Conservation (phyloP, 2,329 filamentous ascomycete species). For the Aspergillus proliferans region DNA sequence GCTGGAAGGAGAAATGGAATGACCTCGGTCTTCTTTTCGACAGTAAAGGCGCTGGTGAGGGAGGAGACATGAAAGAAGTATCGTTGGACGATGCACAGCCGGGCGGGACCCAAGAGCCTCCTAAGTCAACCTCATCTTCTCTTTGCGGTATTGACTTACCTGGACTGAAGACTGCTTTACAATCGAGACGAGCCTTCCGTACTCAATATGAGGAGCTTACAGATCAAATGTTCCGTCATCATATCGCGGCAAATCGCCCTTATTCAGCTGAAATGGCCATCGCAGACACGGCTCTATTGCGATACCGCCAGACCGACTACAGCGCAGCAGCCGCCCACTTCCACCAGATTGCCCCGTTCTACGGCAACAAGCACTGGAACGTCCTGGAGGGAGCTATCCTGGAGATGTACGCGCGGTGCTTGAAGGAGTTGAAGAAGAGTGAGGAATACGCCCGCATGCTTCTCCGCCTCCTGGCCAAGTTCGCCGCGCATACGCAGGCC, state of each 20-base stretch:
- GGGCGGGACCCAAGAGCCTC: conserved; percentile 8
- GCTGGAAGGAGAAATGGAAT: conserved; percentile 73
- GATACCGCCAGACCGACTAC: conserved; percentile 70
- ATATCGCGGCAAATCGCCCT: conserved; percentile 68
- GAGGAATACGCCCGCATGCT: conserved; percentile 75
- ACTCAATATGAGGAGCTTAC: conserved; percentile 69
- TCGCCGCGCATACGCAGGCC: conserved; percentile 28
- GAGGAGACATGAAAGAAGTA: conserved; percentile 28
- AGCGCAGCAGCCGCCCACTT: conserved; percentile 70
- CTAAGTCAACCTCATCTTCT: conserved; percentile 14
- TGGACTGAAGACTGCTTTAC: conserved; percentile 56
- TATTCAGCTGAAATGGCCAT: conserved; percentile 72
- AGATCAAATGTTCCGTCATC: conserved; percentile 75
- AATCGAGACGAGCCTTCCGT: conserved; percentile 59
- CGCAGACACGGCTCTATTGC: conserved; percentile 79
- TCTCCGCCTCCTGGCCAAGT: conserved; percentile 55
- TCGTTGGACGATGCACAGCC: conserved; percentile 24
- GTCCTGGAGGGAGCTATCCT: conserved; percentile 76
- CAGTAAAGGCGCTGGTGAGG: conserved; percentile 20
- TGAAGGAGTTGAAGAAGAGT: conserved; percentile 67
- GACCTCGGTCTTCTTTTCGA: conserved; percentile 44
- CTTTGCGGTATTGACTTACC: conserved; percentile 49
- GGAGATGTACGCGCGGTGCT: conserved; percentile 75
- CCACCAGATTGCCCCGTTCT: conserved; percentile 69
- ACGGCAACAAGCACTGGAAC: conserved; percentile 71